Conservation (phyloP, 1,284 basidiomycete genomes). For the Ceraceosorus guamensis region DNA sequence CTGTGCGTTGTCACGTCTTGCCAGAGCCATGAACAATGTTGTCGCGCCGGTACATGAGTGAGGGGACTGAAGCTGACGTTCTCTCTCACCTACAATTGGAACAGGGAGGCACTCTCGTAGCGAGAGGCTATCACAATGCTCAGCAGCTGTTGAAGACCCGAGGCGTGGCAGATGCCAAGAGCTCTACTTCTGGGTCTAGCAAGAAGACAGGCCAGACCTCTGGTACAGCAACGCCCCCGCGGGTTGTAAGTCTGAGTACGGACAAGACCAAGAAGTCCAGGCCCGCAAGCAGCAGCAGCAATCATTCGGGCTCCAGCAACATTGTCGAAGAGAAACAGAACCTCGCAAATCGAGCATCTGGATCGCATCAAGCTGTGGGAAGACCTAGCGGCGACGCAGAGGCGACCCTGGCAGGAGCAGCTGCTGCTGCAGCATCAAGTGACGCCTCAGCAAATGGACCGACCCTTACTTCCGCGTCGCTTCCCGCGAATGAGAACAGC, state of each 20-base stretch:
- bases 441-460: neutral
- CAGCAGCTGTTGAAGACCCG: conserved; percentile 8
- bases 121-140: conserved; percentile 11
- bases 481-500: neutral
- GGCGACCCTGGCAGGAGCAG: neutral
- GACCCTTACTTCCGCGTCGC: neutral
- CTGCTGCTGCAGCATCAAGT: neutral
- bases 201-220: neutral
- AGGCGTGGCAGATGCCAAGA: neutral
- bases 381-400: neutral
- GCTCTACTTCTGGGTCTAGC: neutral
- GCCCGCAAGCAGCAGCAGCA: no score
- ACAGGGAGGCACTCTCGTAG: conserved; percentile 8
- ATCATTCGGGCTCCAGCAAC: no score
- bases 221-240: neutral
- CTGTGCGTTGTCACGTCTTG: conserved; percentile 1
- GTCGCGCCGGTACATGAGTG: no score
- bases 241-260: no score
- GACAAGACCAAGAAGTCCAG: no score
- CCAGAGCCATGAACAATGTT: neutral
- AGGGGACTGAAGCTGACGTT: no score
- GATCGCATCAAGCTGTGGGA: no score
- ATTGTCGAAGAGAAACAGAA: no score
- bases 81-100: no score
- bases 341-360: no score